Conservation (phyloP, 495 filamentous ascomycete species). For the Amniculicola lignicola region DNA sequence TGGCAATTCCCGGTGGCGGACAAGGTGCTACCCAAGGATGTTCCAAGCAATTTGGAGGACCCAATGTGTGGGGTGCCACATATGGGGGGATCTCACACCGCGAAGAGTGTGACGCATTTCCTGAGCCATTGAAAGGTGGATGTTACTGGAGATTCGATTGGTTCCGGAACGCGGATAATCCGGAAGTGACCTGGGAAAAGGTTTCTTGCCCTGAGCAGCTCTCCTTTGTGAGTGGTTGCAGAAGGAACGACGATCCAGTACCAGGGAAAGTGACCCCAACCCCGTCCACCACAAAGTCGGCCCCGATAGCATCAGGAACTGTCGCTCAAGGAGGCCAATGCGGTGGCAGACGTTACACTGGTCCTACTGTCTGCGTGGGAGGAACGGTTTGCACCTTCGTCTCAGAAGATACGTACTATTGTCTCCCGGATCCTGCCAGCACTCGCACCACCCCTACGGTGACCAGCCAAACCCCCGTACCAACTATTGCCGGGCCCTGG, state of each 20-base stretch:
- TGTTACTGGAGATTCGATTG: conserved; percentile 27
- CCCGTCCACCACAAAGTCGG: conserved; percentile 5
- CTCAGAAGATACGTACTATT: conserved; percentile 19
- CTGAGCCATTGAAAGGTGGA: conserved; percentile 12
- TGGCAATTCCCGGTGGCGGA: conserved; percentile 23
- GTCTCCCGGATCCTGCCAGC: conserved; percentile 20
- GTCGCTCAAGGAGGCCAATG: conserved; percentile 16
- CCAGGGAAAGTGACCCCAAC: conserved; percentile 13
- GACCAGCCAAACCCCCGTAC: conserved; percentile 5
- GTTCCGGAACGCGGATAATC: conserved; percentile 30
- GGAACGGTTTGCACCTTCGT: conserved; percentile 19
- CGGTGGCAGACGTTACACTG: conserved; percentile 10
- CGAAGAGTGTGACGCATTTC: conserved; percentile 17
- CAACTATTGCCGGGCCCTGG: conserved; percentile 18
- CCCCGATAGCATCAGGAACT: conserved; percentile 20
- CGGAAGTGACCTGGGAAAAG: conserved; percentile 17
- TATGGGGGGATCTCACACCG: conserved; percentile 24
- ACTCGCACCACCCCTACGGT: conserved; percentile 12
- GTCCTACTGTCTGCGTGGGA: conserved; percentile 16
- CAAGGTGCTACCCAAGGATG: conserved; percentile 19
- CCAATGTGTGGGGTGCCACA: conserved; percentile 16
- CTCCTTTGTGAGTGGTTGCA: conserved; percentile 12
- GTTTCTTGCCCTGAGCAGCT: conserved; percentile 16
- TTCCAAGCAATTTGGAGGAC: conserved; percentile 7
- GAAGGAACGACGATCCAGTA: conserved; percentile 21